Base-by-base conservation (phyloP, 192 early-diverging fungal species). In the Spinellus fusiger region DNA sequence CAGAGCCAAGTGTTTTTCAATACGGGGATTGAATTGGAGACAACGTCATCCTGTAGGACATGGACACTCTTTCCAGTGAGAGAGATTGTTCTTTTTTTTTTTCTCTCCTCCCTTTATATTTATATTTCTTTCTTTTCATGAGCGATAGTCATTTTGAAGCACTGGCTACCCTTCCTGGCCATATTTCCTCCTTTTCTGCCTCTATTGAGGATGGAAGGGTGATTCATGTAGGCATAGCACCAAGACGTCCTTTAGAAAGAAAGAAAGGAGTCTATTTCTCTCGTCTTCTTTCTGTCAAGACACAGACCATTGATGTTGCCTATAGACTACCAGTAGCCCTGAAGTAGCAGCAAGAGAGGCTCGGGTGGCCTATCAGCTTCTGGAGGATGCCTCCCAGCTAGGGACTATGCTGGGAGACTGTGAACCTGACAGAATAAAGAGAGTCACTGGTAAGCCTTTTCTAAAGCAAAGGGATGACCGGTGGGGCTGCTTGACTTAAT, bases 361-460 rank as follows among this genome's bases (percentile, higher is more conserved):
- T 18, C 5, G 32, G 23, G 49, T 48, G 8, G 59, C 59, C n/a
- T 61, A 61, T 35, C 59, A 61, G 37, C 26, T 61, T 28, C 26
- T 61, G 34, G 35, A 27, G 0, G 49, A 61, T 51, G 59, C 59
- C 20, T 34, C 49, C 18, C 40, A 49, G 18, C 22, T 61, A 26
- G 49, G 33, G 13, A 50, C 48, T 12, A 25, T 34, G 18, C 35
- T 48, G 9, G 33, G 33, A 35, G 59, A 50, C 23, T 33, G 35
- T 27, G 47, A 51, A 29, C 48, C 32, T 26, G 59, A 61, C 22
- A 61, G 51, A 61, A 27, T 61, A 8, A 61, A 61, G 48, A 28
- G 59, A 18, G 49, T 61, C 12, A 61, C 59, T 27, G 59, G 59
- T 61, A 50, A 50, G 37, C 8, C 1, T 37, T 20, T 44, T 2